These are phyloP conservation scores for Gossypium bickii DNA, from an alignment of 345 rosid genomes.

Conservation along the genomic window DNA sequence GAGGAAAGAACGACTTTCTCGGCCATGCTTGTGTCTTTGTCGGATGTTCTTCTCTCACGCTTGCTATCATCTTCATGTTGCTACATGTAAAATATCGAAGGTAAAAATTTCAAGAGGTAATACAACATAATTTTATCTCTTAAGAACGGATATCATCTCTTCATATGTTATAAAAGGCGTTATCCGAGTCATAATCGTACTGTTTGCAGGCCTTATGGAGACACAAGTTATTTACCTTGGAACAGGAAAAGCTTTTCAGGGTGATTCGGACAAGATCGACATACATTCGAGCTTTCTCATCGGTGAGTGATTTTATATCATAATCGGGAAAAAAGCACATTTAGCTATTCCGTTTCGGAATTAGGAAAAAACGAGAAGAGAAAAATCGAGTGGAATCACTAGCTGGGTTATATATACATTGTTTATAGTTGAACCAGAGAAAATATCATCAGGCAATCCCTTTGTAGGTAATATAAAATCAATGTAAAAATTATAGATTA, in stretches of 20 bases:
- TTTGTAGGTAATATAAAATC: neutral
- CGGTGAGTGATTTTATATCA: neutral
- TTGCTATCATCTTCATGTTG: constrained; percentile 57
- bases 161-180: neutral
- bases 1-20: constrained; percentile 79
- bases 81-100: constrained; percentile 65
- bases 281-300: neutral
- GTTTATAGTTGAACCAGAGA: neutral
- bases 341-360: neutral
- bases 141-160: neutral
- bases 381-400: neutral
- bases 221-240: constrained; percentile 42
- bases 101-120: constrained; percentile 25
- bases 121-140: neutral
- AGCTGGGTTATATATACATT: neutral
- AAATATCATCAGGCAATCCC: neutral
- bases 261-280: constrained; percentile 16
- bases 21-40: constrained; percentile 63
- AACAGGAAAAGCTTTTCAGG: constrained; percentile 41
- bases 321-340: too few relatives aligned
- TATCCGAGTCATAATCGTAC: neutral
- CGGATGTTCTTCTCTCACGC: constrained; percentile 53
- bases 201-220: constrained; percentile 49
- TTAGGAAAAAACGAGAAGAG: neutral
- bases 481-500: neutral